Conservation (phyloP, 768 basidiomycete species). For the Coprinopsis marcescibilis region DNA sequence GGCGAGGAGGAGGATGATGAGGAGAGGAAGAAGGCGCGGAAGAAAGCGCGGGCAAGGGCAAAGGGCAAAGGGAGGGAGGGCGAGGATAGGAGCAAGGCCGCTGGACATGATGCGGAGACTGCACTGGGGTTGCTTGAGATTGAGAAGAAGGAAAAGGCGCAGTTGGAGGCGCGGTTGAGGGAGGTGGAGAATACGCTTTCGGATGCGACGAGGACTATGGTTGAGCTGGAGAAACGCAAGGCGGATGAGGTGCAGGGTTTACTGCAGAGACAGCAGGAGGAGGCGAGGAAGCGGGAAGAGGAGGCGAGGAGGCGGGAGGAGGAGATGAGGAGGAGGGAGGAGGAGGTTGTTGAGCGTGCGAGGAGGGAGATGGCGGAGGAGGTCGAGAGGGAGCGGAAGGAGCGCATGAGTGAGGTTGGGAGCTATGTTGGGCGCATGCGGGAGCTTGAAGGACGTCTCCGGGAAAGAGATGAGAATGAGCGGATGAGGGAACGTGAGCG, state of each 20-base stretch:
- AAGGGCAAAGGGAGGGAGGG: background rate
- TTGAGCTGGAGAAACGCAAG: background rate
- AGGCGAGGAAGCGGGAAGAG: background rate
- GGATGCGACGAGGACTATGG: background rate
- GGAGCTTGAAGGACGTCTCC: background rate
- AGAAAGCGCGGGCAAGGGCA: background rate
- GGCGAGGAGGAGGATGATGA: background rate
- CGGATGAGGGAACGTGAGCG: conserved; percentile 1
- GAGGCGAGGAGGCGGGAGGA: background rate
- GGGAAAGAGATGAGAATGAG: background rate
- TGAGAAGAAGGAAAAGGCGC: background rate
- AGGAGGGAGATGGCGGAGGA: conserved; percentile 1
- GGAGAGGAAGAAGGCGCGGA: background rate
- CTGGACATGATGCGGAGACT: background rate
- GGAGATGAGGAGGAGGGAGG: background rate
- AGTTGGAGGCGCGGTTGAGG: background rate
- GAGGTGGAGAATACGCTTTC: background rate
- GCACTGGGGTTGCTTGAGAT: conserved; percentile 1
- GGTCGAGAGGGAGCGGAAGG: background rate
- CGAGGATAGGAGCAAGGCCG: background rate
- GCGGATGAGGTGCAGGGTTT: background rate
- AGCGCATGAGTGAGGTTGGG: background rate
- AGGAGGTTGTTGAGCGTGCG: background rate
- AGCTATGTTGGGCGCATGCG: background rate
- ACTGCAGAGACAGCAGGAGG: background rate